phyloP scores from a whole-genome alignment of 1,284 basidiomycete genomes.

The Puccinia hordei region DNA sequence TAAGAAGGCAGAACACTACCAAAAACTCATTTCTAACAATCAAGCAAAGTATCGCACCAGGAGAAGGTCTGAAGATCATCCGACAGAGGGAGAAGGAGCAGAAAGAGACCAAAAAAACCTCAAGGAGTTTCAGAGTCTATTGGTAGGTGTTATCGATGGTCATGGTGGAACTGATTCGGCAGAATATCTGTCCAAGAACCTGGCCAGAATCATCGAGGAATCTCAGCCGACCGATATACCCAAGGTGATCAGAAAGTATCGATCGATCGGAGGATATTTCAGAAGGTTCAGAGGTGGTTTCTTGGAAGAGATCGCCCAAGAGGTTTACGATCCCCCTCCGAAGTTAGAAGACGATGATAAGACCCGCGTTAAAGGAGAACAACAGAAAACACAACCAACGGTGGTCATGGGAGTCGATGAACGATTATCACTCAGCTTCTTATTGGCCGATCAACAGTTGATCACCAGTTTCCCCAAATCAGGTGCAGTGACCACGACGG shows the following conservation, averaged over 20 bases:
- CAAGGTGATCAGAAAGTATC: constrained; percentile 27
- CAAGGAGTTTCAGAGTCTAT: constrained; percentile 11
- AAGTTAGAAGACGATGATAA: neutral
- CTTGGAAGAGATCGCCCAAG: constrained; percentile 13
- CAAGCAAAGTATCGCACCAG: constrained; percentile 1
- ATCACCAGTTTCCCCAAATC: constrained; percentile 27
- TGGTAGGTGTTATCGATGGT: constrained; percentile 33
- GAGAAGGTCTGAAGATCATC: neutral
- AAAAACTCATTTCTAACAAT: neutral
- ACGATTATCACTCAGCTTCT: constrained; percentile 32
- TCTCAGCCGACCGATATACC: constrained; percentile 6
- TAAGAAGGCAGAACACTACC: neutral
- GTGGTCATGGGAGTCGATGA: constrained; percentile 31
- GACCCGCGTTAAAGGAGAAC: neutral
- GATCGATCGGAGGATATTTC: constrained; percentile 37
- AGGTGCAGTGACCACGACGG: constrained; percentile 23
- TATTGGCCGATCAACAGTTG: constrained; percentile 39
- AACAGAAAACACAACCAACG: neutral
- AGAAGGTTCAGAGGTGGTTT: constrained; percentile 37
- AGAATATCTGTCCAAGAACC: constrained; percentile 14
- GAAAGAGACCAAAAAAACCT: too few species aligned
- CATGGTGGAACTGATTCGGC: constrained; percentile 40
- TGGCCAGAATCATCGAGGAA: constrained; percentile 20
- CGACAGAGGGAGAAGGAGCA: too few species aligned
- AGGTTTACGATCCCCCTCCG: neutral